Base-by-base conservation (phyloP, 108 stramenopile genomes). In the Phaeodactylum tricornutum region DNA sequence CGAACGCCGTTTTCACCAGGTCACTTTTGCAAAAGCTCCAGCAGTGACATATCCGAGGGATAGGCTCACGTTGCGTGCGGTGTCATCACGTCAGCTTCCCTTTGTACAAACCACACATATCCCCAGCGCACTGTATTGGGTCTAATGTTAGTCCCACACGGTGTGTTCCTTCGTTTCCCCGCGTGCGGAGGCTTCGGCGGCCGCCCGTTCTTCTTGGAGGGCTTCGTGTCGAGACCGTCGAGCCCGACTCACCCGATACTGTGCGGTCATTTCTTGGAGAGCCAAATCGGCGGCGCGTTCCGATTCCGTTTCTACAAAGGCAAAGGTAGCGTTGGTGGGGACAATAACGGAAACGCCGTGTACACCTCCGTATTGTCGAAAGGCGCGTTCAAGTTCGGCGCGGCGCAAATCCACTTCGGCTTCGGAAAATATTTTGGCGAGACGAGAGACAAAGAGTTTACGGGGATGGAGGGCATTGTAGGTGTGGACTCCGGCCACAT, bases 311-410 rank as follows among this genome's bases (percentile, higher is more conserved):
- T 89, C 87, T 15, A 89, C 81, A 68, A 84, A 89, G 9, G 83
- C 83, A 64, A 73, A 84, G 0, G 72, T 80, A 14, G 65, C 55
- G 29, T 85, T 62, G 22, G 63, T 84, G 12, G 75, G 83, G 20
- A 79, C 50, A 27, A 74, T 67, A 26, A 69, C 74, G n/a, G 59
- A 39, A 21, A 89, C 81, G 40, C 87, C 81, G 7, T 63, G 68
- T 11, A 71, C 66, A 32, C 87, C 87, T 42, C 87, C 87, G 62
- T 83, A 89, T 54, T 81, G 77, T 2, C 79, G 75, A 60, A 90
- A 90, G 7, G 81, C 84, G 14, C 88, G 81, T 62, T 90, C 88
- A 43, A 90, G 45, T 55, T 83, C 79, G 17, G 88, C 88, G 23
- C 77, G 67, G 4, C 88, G 83, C 23, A 83, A 39, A 20, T 90